Evolutionary conservation across 164 flowering plant genomes (phyloP), one percentile per base, ranked within the genome.

Genomic region (Cinnamomum micranthum): DNA sequence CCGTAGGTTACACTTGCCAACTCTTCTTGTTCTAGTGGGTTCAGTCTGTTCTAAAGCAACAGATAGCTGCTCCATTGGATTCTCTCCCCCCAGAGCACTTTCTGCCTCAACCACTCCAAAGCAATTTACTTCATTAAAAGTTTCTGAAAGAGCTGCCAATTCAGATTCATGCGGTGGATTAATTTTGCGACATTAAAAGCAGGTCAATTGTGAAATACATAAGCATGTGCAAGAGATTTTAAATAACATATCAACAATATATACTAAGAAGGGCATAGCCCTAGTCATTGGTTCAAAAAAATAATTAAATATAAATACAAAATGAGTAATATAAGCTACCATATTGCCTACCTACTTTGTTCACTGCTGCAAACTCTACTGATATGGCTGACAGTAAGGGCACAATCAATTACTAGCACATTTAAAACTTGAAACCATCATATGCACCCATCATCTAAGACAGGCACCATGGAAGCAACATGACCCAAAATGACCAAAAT

Each of bases 1-100:
- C n/a, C 99, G 97, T 82, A 95, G 80, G 78, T 95, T 92, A 72
- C 84, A 88, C 81, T 88, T 93, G 12, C 84, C 85, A 74, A 17
- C 77, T 77, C 77, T 87, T 67, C 67, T 78, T 51, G 65, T 22
- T 70, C 59, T 81, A 73, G 78, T 88, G 14, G 83, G 82, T 81
- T 86, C 89, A 12, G 31, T 60, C 22, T 85, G 79, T 77, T 84
- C 86, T 73, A 55, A 63, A 17, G 74, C 81, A 24, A 79, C 74
- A 69, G 85, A 79, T 20, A 77, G 71, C 47, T 68, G 52, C 7
- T 79, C 87, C 69, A 22, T 71, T 19, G 60, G 4, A 23, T 71
- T 74, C 47, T 77, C 72, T 9, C 63, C 68, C 25, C 28, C 79
- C 33, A 58, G 31, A 50, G 71, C 75, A 71, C 66, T 76, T 15